These are phyloP conservation scores for Ustilago shanxiensis DNA, from an alignment of 1,284 basidiomycete genomes.

Conservation along the genomic window DNA sequence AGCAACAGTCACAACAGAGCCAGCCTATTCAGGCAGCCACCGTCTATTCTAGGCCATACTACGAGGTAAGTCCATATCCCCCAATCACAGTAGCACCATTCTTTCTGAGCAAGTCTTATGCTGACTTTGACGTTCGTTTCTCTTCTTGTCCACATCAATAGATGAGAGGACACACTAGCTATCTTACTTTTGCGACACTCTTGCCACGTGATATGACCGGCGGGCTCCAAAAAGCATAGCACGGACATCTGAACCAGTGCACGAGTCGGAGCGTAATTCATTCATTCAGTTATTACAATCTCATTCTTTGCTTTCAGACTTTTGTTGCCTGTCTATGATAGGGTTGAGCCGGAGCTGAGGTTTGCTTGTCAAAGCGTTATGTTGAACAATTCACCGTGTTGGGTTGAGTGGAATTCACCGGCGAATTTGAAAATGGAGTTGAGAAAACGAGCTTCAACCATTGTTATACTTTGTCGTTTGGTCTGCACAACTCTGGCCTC, in stretches of 20 bases:
- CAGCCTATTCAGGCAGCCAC: slow-evolving; percentile 42
- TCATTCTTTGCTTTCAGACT: not conserved
- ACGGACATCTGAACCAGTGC: not conserved
- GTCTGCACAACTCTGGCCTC: no score
- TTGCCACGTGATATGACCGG: slow-evolving; percentile 54
- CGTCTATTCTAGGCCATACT: slow-evolving; percentile 44
- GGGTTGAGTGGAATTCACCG: not conserved
- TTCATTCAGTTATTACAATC: not conserved
- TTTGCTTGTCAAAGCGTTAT: not conserved
- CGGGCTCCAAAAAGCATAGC: slow-evolving; percentile 7
- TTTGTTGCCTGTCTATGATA: not conserved
- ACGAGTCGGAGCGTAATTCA: not conserved
- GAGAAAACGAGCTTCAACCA: no score
- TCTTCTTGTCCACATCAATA: slow-evolving; percentile 21
- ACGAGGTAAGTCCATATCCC: slow-evolving; percentile 46
- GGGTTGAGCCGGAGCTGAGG: not conserved
- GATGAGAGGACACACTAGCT: slow-evolving; percentile 69
- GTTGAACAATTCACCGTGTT: no score
- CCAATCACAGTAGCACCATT: no score
- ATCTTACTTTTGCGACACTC: slow-evolving; percentile 68
- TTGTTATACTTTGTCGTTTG: no score
- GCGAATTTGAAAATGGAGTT: slow-evolving; percentile 4
- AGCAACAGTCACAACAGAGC: slow-evolving; percentile 37
- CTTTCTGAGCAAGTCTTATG: not conserved
- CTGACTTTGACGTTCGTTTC: not conserved